Conservation (phyloP, 2,329 filamentous ascomycete species). For the Hypoxylon sp. region DNA sequence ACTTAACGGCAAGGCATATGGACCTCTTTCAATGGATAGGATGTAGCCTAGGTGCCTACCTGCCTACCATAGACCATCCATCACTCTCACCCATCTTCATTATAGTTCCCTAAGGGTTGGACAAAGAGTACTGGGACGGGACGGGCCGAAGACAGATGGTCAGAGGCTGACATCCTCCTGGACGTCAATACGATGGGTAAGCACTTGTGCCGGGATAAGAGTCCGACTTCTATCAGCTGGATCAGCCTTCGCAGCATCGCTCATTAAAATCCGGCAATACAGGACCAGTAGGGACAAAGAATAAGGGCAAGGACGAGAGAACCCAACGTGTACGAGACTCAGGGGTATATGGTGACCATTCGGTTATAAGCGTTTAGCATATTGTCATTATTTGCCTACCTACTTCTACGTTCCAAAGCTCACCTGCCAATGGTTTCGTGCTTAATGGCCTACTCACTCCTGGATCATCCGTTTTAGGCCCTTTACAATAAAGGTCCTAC, state of each 20-base stretch:
- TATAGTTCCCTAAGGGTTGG: background rate
- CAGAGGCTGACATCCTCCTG: background rate
- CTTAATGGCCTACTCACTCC: background rate
- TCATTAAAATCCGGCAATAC: background rate
- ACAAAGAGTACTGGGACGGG: background rate
- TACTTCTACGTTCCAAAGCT: background rate
- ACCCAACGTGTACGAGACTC: background rate
- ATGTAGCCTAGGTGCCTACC: background rate
- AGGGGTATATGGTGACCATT: background rate
- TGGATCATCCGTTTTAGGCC: background rate
- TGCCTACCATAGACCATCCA: background rate
- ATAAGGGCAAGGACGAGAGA: background rate
- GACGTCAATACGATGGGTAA: background rate
- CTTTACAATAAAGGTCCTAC: background rate
- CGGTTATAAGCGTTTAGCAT: background rate
- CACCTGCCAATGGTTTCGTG: background rate
- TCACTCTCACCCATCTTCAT: background rate
- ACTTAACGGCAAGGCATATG: background rate
- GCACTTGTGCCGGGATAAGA: background rate
- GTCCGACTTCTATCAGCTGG: background rate
- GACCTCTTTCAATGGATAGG: background rate
- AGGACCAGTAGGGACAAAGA: background rate
- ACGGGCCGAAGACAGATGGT: background rate
- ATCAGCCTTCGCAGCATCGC: background rate
- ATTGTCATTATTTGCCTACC: background rate